Percentiles rank a stretch among this genome's conserved stretches.
Conservation (phyloP, 371 early-diverging fungal species). For the Mortierella sp. region DNA sequence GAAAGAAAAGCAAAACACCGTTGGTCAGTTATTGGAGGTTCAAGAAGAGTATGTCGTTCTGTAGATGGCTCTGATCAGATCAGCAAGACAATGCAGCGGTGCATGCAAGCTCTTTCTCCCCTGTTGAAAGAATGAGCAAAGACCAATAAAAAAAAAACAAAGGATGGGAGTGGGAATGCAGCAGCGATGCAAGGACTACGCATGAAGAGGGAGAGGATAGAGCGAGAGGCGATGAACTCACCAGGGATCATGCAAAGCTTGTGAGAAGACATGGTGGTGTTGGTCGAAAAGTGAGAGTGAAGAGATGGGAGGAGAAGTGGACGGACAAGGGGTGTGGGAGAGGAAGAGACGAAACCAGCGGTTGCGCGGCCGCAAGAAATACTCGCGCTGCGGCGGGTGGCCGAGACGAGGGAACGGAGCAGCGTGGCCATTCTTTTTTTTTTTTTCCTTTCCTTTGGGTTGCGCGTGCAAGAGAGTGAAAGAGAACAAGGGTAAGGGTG, state of each 20-base stretch:
- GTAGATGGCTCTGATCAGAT: not conserved
- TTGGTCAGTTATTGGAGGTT: not conserved
- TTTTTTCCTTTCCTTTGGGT: not conserved
- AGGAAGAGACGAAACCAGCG: not conserved
- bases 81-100: not conserved
- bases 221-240: conserved; percentile 33
- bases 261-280: conserved; percentile 57
- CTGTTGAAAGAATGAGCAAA: not conserved
- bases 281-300: not conserved
- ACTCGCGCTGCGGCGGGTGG: not conserved
- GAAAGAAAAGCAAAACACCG: not conserved
- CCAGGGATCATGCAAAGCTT: conserved; percentile 95
- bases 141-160: not conserved
- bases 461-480: not conserved
- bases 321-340: not conserved
- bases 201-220: not conserved
- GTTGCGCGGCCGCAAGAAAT: not conserved
- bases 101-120: not conserved
- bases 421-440: not conserved
- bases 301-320: not conserved
- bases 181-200: not conserved
- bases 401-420: not conserved
- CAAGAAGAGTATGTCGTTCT: not conserved
- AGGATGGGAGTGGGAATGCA: not conserved
- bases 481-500: not conserved